These are phyloP conservation scores for Hirsutella minnesotensis DNA, from an alignment of 2,329 filamentous ascomycete genomes.

Conservation along the genomic window DNA sequence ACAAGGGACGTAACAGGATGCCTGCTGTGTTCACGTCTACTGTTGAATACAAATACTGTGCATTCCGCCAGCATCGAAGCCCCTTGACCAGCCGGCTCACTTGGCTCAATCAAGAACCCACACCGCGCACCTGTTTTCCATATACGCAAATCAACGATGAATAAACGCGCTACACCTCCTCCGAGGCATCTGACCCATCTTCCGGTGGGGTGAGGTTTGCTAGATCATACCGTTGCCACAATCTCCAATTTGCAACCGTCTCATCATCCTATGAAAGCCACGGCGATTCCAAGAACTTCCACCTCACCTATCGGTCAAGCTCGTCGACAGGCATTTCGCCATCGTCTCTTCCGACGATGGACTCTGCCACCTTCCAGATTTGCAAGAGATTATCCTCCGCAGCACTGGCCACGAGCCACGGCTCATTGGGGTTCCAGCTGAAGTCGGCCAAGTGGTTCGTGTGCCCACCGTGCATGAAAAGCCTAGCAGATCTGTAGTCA, in stretches of 20 bases:
- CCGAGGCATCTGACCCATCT: no score
- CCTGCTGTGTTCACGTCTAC: no score
- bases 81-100: no score
- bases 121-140: no score
- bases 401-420: constrained; percentile 91
- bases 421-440: constrained; percentile 93
- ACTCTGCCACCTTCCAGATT: constrained; percentile 79
- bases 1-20: no score
- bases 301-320: constrained; percentile 48
- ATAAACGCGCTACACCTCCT: no score
- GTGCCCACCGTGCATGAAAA: constrained; percentile 98
- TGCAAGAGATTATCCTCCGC: constrained; percentile 96
- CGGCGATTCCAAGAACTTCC: constrained; percentile 19
- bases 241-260: constrained; percentile 9
- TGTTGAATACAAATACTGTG: no score
- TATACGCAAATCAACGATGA: no score
- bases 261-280: constrained; percentile 4
- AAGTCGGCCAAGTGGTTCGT: constrained; percentile 96
- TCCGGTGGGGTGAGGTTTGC: neutral
- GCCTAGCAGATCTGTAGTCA: constrained; percentile 31
- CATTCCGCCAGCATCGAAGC: no score
- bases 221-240: constrained; percentile 7
- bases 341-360: constrained; percentile 68
- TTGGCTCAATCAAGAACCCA: no score
- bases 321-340: constrained; percentile 67